phyloP scores from a whole-genome alignment of 352 stramenopile genomes.

The Pythium oligandrum region DNA sequence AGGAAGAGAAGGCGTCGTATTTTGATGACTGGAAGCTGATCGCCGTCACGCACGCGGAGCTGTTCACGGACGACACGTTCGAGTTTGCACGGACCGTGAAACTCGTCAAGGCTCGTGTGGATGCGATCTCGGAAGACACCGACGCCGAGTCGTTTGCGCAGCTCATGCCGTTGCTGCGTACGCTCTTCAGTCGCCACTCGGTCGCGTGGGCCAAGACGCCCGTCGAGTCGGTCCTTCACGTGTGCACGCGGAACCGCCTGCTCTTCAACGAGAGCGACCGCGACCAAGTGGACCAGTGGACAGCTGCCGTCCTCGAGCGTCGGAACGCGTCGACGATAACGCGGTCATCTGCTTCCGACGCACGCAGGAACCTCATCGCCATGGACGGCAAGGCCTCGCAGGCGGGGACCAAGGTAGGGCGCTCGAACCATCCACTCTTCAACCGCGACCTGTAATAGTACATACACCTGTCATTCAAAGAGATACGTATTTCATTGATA shows the following conservation, averaged over 20 bases:
- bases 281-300: constrained; percentile 62
- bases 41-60: constrained; percentile 50
- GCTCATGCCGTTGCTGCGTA: constrained; percentile 63
- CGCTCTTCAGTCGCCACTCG: constrained; percentile 44
- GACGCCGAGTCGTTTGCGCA: constrained; percentile 16
- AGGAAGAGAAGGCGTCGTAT: constrained; percentile 14
- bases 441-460: constrained; percentile 43
- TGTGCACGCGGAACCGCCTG: constrained; percentile 51
- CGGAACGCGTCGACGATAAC: constrained; percentile 30
- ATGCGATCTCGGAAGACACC: constrained; percentile 17
- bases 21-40: constrained; percentile 50
- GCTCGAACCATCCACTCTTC: constrained; percentile 72
- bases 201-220: constrained; percentile 54
- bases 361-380: constrained; percentile 60
- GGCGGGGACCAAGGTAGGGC: constrained; percentile 53
- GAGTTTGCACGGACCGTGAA: constrained; percentile 72
- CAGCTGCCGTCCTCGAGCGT: constrained; percentile 45
- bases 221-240: constrained; percentile 47
- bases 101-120: constrained; percentile 45
- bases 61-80: constrained; percentile 82
- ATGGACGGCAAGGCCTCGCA: constrained; percentile 26
- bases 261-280: constrained; percentile 43
- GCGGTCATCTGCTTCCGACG: constrained; percentile 43
- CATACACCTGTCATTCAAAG: not conserved
- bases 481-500: not conserved